Evolutionary conservation across 345 rosid genomes (phyloP), one percentile per base, ranked within the genome.

Genomic region (sweet orange (Citrus sinensis)): DNA sequence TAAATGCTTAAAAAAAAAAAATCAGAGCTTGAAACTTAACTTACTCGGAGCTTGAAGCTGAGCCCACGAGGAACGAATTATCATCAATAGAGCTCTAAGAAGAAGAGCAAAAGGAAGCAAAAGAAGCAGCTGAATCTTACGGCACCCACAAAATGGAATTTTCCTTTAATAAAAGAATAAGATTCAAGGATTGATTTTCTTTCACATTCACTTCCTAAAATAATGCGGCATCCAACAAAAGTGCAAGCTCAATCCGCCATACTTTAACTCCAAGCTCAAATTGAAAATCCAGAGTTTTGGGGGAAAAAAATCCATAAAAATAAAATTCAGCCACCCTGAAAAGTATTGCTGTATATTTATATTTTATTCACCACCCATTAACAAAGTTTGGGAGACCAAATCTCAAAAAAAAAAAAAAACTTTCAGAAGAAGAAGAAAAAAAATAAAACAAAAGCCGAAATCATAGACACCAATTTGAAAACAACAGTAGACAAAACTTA

Each of bases 1-100:
- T 24, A 24, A 24, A 24, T 24, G 24, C 24, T 24, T 24, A 24
- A 30, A 30, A 29, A 37, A 37, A 37, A 1, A 39, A 39, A 39
- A 39, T 1, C 10, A 39, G 9, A 39, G 42, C 42, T 39, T 39
- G 42, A 39, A 39, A 39, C 42, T 39, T 39, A 39, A 37, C 0
- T 37, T 37, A 37, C 39, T 70, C 87, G 92, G 13, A 90, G 84
- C 78, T 85, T 85, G 25, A 83, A 88, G 25, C 80, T 86, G 66
- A 73, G 73, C 80, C 80, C 81, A 35, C 73, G 70, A 8, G 72
- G 73, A 67, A 78, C 2, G 17, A 46, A 2, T 13, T 16, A 13
- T 46, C 51, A 70, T 61, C 73, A 74, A 29, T 5, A 69, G 34
- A 49, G 7, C 75, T 29, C 51, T 58, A 63, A 2, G 58, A 46